phyloP scores from a whole-genome alignment of 345 rosid species.

The Sisymbrium altissimum region DNA sequence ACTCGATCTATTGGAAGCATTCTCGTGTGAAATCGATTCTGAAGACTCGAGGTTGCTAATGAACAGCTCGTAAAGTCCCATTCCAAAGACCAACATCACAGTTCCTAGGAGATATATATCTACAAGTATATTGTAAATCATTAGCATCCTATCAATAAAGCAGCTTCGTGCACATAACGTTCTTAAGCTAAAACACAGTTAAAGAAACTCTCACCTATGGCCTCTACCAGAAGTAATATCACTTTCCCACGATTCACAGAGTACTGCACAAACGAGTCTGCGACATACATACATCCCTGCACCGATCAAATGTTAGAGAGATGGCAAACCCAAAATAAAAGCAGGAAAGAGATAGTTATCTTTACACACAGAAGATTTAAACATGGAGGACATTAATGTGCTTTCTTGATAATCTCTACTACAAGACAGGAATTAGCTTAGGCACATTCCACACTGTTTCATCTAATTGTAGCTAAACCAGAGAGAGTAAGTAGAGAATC shows the following conservation, averaged over 20 bases:
- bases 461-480: neutral
- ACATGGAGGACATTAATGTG: neutral
- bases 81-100: constrained; percentile 91
- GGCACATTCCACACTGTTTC: neutral
- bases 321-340: neutral
- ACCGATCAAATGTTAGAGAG: constrained; percentile 7
- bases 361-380: neutral
- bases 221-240: constrained; percentile 74
- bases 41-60: constrained; percentile 71
- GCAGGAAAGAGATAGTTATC: too few species aligned
- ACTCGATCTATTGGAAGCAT: constrained; percentile 44
- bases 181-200: neutral
- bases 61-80: constrained; percentile 95
- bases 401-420: neutral
- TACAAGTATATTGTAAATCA: constrained; percentile 23
- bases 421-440: neutral
- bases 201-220: constrained; percentile 58
- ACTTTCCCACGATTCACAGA: constrained; percentile 54
- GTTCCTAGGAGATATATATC: constrained; percentile 92
- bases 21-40: constrained; percentile 39
- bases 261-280: constrained; percentile 53
- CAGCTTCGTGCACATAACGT: neutral
- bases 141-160: neutral
- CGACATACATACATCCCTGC: constrained; percentile 76
- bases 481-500: neutral